Percentiles rank a stretch among this genome's conserved stretches.
Conservation (phyloP, 164 flowering plant species). For the Stephania yunnanensis region DNA sequence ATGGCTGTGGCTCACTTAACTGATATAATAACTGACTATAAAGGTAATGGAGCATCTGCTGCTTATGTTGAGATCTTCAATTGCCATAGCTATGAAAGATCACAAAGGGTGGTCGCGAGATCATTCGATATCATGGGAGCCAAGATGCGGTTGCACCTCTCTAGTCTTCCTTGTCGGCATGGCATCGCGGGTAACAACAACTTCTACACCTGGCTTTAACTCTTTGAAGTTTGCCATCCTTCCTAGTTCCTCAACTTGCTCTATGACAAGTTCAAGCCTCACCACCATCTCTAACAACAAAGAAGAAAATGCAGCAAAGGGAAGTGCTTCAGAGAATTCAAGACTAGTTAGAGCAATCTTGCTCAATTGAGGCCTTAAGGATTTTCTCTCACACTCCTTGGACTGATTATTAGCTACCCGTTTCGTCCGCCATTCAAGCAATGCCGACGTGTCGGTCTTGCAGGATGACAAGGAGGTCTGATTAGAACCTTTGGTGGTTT, state of each 20-base stretch:
- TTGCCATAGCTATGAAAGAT: background rate
- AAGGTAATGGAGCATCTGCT: background rate
- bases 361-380: conserved; percentile 64
- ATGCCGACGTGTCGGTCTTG: conserved; percentile 49
- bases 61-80: background rate
- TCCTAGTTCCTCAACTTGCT: conserved; percentile 77
- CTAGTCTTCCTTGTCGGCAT: conserved; percentile 5
- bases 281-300: conserved; percentile 80
- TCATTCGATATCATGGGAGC: conserved; percentile 3
- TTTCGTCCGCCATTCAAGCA: conserved; percentile 50
- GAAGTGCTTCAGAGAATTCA: conserved; percentile 94
- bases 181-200: conserved; percentile 22
- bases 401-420: conserved; percentile 25
- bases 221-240: conserved; percentile 58
- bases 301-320: conserved; percentile 95
- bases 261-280: conserved; percentile 73
- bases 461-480: conserved; percentile 37
- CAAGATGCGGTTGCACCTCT: conserved; percentile 6
- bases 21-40: background rate
- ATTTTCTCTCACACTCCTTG: conserved; percentile 24
- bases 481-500: conserved; percentile 10
- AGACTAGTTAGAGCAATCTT: conserved; percentile 66
- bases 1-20: background rate
- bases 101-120: background rate
- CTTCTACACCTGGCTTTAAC: conserved; percentile 31